Base-by-base conservation (phyloP, 139 green algal species). In the Chlamydomonas schloesseri region DNA sequence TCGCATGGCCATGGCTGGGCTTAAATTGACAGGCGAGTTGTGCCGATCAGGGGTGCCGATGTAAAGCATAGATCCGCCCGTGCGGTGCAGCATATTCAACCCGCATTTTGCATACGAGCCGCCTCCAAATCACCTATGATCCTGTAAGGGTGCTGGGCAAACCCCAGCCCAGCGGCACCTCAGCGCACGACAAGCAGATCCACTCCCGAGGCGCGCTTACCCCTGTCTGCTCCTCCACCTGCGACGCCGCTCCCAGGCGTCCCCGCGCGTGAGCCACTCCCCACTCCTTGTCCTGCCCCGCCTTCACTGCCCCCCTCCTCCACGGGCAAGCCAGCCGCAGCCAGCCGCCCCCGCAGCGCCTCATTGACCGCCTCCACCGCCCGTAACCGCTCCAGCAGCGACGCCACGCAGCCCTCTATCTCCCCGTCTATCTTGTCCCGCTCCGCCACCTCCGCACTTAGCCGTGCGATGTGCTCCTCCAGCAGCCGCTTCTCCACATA, bases 401-500 rank as follows among this genome's bases (percentile, higher is more conserved):
- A 46, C 15, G 60, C 62, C 37, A 91, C 69, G 34, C 90, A 93
- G 47, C 73, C 72, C 77, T 89, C 60, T 18, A 93, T 92, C 37
- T 93, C 78, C 3, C 55, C 69, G 81, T 93, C 90, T 1, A 93
- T 65, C 13, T 65, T 37, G 76, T 93, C 88, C 6, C 90, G 65
- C 84, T 91, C 67, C 26, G 47, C 36, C 24, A 91, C 50, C 73
- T 93, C 90, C 2, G 55, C 71, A 17, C 55, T 73, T 62, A 93
- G 82, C 47, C 76, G 65, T 0, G 83, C 70, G 26, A 93, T 90
- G 73, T 93, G 88, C 42, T 93, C 81, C 81, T 93, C 81, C 33
- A 91, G 84, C 53, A 91, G 75, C 36, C 88, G 84, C 81, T 84
- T 83, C 76, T 93, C 90, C 3, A 93, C 90, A 73, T 90, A 93